A percentile compares a stretch with the other conserved stretches of the same genome.
phyloP scores from a whole-genome alignment of 768 basidiomycete genomes.

The Naganishia antarctica region DNA sequence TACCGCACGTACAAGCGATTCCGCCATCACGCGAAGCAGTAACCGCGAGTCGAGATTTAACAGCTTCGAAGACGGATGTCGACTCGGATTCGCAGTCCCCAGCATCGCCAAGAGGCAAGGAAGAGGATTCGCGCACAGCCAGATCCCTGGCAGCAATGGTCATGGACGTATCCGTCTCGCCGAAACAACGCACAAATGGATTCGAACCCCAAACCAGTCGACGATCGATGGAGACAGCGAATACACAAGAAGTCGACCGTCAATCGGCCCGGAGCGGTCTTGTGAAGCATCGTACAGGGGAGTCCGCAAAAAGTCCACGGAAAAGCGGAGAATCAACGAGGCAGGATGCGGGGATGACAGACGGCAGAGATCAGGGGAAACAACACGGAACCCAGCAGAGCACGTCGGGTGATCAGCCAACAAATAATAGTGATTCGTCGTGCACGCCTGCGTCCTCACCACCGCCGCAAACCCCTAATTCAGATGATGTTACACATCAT shows the following conservation, averaged over 20 bases:
- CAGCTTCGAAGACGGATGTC: neutral
- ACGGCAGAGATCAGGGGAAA: neutral
- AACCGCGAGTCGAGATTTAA: neutral
- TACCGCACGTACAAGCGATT: too few species aligned
- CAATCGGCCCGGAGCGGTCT: neutral
- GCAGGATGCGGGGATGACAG: neutral
- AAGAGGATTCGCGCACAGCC: neutral
- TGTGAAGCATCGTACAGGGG: too few species aligned
- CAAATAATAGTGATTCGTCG: constrained; percentile 6
- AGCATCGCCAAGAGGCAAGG: neutral
- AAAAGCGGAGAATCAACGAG: neutral
- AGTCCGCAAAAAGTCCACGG: neutral
- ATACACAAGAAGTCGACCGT: neutral
- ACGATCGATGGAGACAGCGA: neutral
- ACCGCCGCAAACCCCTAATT: constrained; percentile 12
- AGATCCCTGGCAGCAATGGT: constrained; percentile 15
- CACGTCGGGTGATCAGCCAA: neutral
- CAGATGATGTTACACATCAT: constrained; percentile 5
- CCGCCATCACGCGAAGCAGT: too few species aligned
- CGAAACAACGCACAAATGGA: neutral
- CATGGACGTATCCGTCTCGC: constrained; percentile 1
- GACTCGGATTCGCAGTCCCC: neutral
- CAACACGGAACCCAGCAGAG: neutral
- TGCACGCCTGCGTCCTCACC: constrained; percentile 9
- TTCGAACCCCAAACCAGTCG: neutral